A percentile compares a stretch with the other conserved stretches of the same genome.
Evolutionary conservation across 2,329 filamentous ascomycete species (phyloP).

Genomic region (Clarireedia paspali): DNA sequence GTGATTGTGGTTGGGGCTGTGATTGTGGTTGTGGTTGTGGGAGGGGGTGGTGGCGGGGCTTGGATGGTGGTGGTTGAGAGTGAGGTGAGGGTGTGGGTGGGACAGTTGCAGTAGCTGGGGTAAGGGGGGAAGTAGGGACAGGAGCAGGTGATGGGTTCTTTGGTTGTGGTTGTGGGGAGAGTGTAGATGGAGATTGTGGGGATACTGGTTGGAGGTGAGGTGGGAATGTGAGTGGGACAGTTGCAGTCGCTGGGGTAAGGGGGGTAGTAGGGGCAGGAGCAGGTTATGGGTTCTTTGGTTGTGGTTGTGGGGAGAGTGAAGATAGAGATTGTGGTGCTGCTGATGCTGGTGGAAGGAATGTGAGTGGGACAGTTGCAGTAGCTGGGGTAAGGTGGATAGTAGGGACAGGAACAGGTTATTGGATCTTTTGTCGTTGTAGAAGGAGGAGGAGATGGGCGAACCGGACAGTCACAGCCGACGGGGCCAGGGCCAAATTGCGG

Average conservation of each 20-base stretch:
- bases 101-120: neutral
- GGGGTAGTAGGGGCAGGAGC: conserved; percentile 1
- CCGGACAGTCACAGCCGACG: neutral
- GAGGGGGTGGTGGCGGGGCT: neutral
- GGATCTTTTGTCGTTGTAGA: neutral
- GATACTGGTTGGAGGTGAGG: neutral
- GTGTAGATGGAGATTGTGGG: neutral
- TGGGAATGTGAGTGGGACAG: neutral
- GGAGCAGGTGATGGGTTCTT: neutral
- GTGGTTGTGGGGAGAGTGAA: neutral
- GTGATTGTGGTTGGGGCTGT: neutral
- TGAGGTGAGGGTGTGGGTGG: neutral
- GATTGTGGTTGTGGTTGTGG: neutral
- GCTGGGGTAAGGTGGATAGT: conserved; percentile 1
- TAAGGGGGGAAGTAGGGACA: conserved; percentile 3
- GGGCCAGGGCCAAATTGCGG: neutral
- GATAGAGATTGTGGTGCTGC: neutral
- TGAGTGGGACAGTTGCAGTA: neutral
- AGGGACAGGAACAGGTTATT: conserved; percentile 1
- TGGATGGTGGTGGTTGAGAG: neutral
- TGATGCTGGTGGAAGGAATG: neutral
- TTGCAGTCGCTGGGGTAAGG: neutral
- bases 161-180: neutral
- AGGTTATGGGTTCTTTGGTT: neutral
- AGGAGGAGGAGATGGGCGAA: neutral